These are phyloP conservation scores for Leishmania tropica DNA, from an alignment of 208 protist genomes.

Conservation along the genomic window DNA sequence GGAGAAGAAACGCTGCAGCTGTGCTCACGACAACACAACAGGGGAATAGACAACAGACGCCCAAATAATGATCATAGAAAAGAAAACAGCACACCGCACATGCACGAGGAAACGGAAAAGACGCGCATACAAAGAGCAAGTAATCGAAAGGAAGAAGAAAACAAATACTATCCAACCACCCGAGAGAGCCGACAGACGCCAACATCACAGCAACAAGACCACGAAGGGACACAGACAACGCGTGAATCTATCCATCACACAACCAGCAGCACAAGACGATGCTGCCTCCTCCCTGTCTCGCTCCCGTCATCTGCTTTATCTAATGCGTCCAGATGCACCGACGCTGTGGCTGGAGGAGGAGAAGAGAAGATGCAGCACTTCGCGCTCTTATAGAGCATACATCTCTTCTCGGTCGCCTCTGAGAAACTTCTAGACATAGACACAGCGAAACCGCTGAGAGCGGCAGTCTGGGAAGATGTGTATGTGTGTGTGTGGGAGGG, in stretches of 20 bases:
- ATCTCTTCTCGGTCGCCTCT: not conserved
- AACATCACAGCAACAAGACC: not conserved
- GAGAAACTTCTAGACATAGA: not conserved
- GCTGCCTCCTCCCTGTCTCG: too few relatives aligned
- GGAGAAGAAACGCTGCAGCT: not conserved
- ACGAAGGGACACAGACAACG: not conserved
- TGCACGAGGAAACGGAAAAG: not conserved
- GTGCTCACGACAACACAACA: not conserved
- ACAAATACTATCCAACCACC: too few relatives aligned
- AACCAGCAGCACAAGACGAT: not conserved
- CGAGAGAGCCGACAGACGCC: not conserved
- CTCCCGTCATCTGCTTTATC: not conserved
- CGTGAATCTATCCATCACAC: not conserved
- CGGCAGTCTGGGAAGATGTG: not conserved
- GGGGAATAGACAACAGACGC: not conserved
- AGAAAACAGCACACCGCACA: not conserved
- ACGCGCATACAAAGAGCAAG: not conserved
- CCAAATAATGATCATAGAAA: not conserved
- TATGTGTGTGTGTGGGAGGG: not conserved
- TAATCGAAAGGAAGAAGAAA: not conserved
- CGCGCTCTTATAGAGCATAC: too few relatives aligned
- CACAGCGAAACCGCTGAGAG: not conserved
- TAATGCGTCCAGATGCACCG: not conserved
- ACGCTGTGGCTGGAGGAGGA: not conserved
- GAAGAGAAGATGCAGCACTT: not conserved